phyloP scores from a whole-genome alignment of 495 filamentous ascomycete species.

The Neurospora sp. region DNA sequence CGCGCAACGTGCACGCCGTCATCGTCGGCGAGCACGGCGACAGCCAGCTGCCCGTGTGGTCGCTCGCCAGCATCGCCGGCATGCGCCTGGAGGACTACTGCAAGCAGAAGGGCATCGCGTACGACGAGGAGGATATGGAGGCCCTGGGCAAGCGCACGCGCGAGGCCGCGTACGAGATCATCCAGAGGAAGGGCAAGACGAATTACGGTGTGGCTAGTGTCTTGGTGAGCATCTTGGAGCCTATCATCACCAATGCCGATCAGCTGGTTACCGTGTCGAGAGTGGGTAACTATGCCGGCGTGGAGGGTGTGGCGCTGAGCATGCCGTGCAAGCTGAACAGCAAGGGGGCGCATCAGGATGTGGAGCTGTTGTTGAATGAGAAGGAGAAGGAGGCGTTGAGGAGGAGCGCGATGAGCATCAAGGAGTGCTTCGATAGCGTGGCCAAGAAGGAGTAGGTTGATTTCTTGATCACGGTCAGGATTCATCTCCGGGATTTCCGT shows the following conservation, averaged over 20 bases:
- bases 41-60: constrained; percentile 24
- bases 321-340: constrained; percentile 26
- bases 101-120: constrained; percentile 10
- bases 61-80: constrained; percentile 20
- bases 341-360: constrained; percentile 17
- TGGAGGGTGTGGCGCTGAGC: constrained; percentile 20
- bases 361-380: constrained; percentile 16
- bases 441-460: background rate
- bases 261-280: constrained; percentile 20
- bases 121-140: constrained; percentile 15
- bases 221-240: constrained; percentile 19
- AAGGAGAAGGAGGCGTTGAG: constrained; percentile 14
- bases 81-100: constrained; percentile 22
- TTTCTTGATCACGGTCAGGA: background rate
- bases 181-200: constrained; percentile 49
- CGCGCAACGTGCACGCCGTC: no score
- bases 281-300: constrained; percentile 20
- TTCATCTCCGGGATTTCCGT: background rate
- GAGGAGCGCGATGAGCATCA: constrained; percentile 30
- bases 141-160: constrained; percentile 14
- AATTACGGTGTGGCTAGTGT: constrained; percentile 49
- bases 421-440: constrained; percentile 1
- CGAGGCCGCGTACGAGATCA: constrained; percentile 43
- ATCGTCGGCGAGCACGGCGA: constrained; percentile 26
- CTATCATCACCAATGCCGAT: constrained; percentile 20